Evolutionary conservation across 1,139 yeast genomes (phyloP), one percentile per base, ranked within the genome.

Genomic region (Suhomyces taliae): DNA sequence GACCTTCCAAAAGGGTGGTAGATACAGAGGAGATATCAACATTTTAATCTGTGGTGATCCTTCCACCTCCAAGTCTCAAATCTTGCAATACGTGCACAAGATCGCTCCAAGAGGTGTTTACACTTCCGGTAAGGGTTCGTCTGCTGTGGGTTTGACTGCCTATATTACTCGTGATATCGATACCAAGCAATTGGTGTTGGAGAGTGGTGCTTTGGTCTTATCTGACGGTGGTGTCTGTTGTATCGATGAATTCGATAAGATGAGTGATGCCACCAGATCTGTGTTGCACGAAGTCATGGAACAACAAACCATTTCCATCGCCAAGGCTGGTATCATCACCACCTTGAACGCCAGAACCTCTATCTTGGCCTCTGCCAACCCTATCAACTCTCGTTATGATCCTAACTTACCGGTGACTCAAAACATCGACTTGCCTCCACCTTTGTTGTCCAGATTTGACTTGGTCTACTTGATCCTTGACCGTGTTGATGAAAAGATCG

Each of bases 191-290:
- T 72, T 93, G 43, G 99, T 93, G 7, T 76, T 93, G 49, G 99
- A 93, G 65, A 83, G 93, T 64, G 99, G 99, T 66, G 99, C 99
- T 0, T 78, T 93, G 55, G 99, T 93, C 10, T 76, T 93, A 45
- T 90, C 97, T 7, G 99, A 93, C 69, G 99, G 99, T 48, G 99
- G 99, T 72, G 85, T 93, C 45, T 93, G 99, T 73, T 95, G 99
- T 70, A 93, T 93, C 65, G 99, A 93, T 73, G 99, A 93, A 72
- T 93, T 93, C 62, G 99, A 93, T 70, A 93, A 93, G 67, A 93
- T 93, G 99, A 81, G 86, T 50, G 99, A 93, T 58, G 72, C 96
- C 2, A 93, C 99, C 0, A 76, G 99, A 60, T 90, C 97, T 3
- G 98, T 93, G 12, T 74, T 93, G 49, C 99, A 93, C 66, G 99